Evolutionary conservation across 768 basidiomycete genomes (phyloP), one percentile per base, ranked within the genome.

Genomic region (Boletus pseudo-olivaceus): DNA sequence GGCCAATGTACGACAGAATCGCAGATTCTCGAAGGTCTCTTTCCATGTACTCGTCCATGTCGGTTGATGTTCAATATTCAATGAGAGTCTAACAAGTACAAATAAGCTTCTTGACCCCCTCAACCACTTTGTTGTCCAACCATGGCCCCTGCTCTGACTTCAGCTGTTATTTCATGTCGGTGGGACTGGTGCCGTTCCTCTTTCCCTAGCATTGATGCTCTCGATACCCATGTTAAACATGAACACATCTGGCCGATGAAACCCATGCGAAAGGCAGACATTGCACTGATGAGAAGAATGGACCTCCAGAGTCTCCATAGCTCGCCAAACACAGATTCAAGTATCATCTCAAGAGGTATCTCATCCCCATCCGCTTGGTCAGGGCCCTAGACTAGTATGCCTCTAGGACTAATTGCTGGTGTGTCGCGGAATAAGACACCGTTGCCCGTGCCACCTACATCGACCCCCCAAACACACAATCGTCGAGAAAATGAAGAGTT

Each of bases 181-280:
- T 84, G 83, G 83, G 72, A 71, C 6, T 80, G 80, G 78, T 85
- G 83, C 49, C 70, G 78, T 3, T 64, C 65, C 10, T 69, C 69
- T 3, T 84, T 78, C 51, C 42, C 62, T 10, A 72, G 60, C 27
- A 65, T 70, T n/a, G 56, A 64, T 3, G 73, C 73, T 15, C 75
- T 84, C 27, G 62, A 69, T 3, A 57, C 69, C 7, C 84, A 85
- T 61, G 75, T 84, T 40, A 62, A 73, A 14, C 62, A 69, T 27
- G 75, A 78, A 11, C 84, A 85, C 62, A 72, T 81, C 40, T 72
- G 66, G 47, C 69, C 67, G 27, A 71, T 75, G 35, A 62, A 73
- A 39, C 77, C 81, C n/a, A 72, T 80, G 54, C 66, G 60, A 26
- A 74, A 74, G 30, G 55, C 68, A 23, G 82, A 85, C 33, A 70